Percentiles rank a stretch among this genome's conserved stretches.
Conservation (phyloP, 139 green algal species). For the Closterium sp. region DNA sequence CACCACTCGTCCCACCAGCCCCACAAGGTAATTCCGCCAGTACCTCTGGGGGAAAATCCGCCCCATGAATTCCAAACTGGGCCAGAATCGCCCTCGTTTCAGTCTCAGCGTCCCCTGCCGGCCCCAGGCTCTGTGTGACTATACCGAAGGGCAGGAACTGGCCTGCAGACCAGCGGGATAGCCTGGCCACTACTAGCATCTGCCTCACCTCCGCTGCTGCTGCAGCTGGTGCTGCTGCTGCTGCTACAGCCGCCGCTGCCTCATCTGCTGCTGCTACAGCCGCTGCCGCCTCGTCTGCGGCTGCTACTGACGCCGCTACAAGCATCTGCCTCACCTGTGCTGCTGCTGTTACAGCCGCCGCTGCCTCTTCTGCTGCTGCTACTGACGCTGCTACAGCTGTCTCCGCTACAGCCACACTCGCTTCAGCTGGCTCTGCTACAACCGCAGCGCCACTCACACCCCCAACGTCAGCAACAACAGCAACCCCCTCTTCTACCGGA, state of each 20-base stretch:
- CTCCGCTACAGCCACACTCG: slow-evolving; percentile 20
- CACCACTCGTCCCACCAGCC: not conserved
- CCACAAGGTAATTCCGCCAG: slow-evolving; percentile 75
- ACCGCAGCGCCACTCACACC: no score
- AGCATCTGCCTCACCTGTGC: no score
- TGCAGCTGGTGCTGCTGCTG: not conserved
- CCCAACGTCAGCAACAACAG: not conserved
- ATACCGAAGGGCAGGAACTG: slow-evolving; percentile 32
- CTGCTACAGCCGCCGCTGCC: not conserved
- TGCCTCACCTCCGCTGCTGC: not conserved
- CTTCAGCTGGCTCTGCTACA: no score
- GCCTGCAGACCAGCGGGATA: slow-evolving; percentile 32
- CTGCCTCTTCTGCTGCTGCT: not conserved
- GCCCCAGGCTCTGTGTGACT: slow-evolving; percentile 61
- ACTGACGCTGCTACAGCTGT: no score
- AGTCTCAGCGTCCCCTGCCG: slow-evolving; percentile 71
- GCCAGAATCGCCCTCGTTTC: slow-evolving; percentile 65
- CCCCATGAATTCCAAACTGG: slow-evolving; percentile 29
- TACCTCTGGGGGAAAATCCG: slow-evolving; percentile 59
- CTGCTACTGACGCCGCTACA: not conserved
- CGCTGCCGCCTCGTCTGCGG: not conserved
- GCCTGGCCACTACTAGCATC: not conserved
- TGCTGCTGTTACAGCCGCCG: not conserved
- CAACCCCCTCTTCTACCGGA: not conserved
- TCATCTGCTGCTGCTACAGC: not conserved